These are phyloP conservation scores for Medicago truncatula DNA, from an alignment of 306 rosid species.

Conservation along the genomic window MtrunA17r5.0-ANR NC_053049.1:28714001-28714500, in stretches of 20 bases:
- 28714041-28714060: slow-evolving; percentile 13
- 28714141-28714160: not conserved
- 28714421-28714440: slow-evolving; percentile 98
- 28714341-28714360: not conserved
- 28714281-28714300: slow-evolving; percentile 14
- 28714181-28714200: not conserved
- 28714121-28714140: slow-evolving; percentile 25
- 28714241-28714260: slow-evolving; percentile 14
- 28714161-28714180: slow-evolving; percentile 33
- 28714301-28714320: not conserved
- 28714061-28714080: not conserved
- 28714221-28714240: not conserved
- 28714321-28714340: slow-evolving; percentile 21
- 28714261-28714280: slow-evolving; percentile 10
- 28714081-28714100: not conserved
- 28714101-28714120: slow-evolving; percentile 18
- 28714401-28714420: slow-evolving; percentile 94
- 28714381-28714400: slow-evolving; percentile 84
- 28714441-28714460: slow-evolving; percentile 69
- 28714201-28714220: not conserved
- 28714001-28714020: not conserved
- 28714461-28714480: slow-evolving; percentile 93
- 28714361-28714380: slow-evolving; percentile 83
- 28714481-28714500: slow-evolving; percentile 79
- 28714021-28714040: not conserved